These are phyloP conservation scores for Sporisorium iseilematis-ciliati DNA, from an alignment of 1,284 basidiomycete genomes.

Conservation along the genomic window DNA sequence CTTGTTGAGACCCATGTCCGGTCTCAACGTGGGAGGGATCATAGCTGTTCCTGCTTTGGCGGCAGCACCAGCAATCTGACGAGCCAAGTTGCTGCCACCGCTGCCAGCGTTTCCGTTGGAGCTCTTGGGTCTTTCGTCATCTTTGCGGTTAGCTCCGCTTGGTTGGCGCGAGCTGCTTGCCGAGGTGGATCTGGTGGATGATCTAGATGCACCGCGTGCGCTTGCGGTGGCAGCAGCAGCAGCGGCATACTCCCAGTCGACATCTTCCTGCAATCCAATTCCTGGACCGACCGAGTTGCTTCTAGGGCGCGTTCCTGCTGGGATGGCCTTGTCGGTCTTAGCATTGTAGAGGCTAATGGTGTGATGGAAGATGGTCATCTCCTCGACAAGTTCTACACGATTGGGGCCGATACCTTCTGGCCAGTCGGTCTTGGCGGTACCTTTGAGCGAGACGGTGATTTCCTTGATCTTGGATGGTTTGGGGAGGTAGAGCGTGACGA, in stretches of 20 bases:
- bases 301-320: conserved; percentile 62
- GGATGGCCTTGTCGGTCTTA: conserved; percentile 27
- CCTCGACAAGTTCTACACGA: conserved; percentile 83
- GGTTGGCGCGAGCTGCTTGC: conserved; percentile 11
- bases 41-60: conserved; percentile 61
- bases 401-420: conserved; percentile 88
- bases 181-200: conserved; percentile 9
- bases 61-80: conserved; percentile 54
- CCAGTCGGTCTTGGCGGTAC: conserved; percentile 79
- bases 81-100: conserved; percentile 48
- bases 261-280: conserved; percentile 71
- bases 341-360: conserved; percentile 78
- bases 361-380: conserved; percentile 81
- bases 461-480: conserved; percentile 89
- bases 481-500: conserved; percentile 82
- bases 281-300: conserved; percentile 86
- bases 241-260: conserved; percentile 70
- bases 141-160: conserved; percentile 9
- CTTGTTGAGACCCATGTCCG: conserved; percentile 32
- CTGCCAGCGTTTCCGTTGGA: conserved; percentile 8
- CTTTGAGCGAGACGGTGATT: conserved; percentile 83
- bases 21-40: conserved; percentile 54
- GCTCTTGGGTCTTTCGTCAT: conserved; percentile 29
- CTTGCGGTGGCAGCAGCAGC: conserved; percentile 25
- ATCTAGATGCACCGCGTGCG: not conserved